Conservation (phyloP, 805 yeast genomes). For the Suhomyces emberorum region DNA sequence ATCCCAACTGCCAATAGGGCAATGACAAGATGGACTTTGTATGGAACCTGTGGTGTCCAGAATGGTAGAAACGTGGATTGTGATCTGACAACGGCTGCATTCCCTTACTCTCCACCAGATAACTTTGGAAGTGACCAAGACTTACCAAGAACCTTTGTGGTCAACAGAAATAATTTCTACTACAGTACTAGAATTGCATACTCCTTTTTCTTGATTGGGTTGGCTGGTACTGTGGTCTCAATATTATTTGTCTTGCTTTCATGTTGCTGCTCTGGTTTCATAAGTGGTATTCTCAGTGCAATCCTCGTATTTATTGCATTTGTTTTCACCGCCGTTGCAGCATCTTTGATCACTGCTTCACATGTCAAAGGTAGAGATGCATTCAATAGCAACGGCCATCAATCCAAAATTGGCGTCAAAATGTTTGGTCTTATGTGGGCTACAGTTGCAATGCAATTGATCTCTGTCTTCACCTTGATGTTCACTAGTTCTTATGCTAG, state of each 20-base stretch:
- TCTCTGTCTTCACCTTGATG: conserved; percentile 12
- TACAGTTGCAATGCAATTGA: conserved; percentile 25
- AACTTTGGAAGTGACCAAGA: conserved; percentile 15
- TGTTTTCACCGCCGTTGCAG: conserved; percentile 44
- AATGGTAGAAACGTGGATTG: conserved; percentile 18
- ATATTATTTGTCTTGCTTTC: conserved; percentile 35
- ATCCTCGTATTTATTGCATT: conserved; percentile 24
- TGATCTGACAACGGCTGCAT: conserved; percentile 20
- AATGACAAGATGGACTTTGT: conserved; percentile 27
- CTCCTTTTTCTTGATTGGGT: conserved; percentile 39
- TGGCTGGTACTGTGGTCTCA: conserved; percentile 55
- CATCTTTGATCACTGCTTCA: conserved; percentile 52
- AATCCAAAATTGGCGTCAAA: conserved; percentile 44
- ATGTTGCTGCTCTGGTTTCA: conserved; percentile 6
- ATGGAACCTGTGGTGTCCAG: conserved; percentile 20
- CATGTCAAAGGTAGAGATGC: conserved; percentile 51
- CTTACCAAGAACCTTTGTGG: neutral
- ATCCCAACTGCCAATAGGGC: conserved; percentile 11
- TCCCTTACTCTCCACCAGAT: conserved; percentile 30
- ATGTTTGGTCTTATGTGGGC: conserved; percentile 67
- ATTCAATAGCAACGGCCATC: conserved; percentile 42
- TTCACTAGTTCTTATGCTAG: neutral
- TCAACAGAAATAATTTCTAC: conserved; percentile 2
- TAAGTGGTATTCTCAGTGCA: conserved; percentile 9
- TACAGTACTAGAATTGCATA: conserved; percentile 6